Base-by-base conservation (phyloP, 345 rosid species). In the Toxicodendron radicans region DNA sequence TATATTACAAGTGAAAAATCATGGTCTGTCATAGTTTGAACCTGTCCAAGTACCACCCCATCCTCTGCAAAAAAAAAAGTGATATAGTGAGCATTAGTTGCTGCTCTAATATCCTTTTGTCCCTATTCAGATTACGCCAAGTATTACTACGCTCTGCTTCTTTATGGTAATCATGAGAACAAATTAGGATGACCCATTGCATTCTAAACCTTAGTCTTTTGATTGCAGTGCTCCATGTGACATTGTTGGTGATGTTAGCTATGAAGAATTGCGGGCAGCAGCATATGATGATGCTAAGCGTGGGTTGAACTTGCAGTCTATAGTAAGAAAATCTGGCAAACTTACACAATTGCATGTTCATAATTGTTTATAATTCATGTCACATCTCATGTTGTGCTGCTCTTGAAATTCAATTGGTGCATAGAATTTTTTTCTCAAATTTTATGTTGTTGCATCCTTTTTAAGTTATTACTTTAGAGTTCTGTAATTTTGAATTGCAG, bases 231-330 rank as follows among this genome's bases (percentile, higher is more conserved):
- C 73, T 72, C 89, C 90, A 13, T 92, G 97, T 77, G 98, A 95
- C 58, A 77, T 95, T 53, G 62, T 62, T 45, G 96, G 94, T 20
- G 98, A 91, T 81, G 73, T 88, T 75, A 89, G 93, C 85, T 86
- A 75, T 68, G 99, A 93, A 83, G 99, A 95, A 86, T 73, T 93
- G 83, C 85, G 88, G 62, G 90, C 91, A 12, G 82, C 81, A 59
- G 93, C 98, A 43, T 95, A 91, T 72, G 97, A 91, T 72, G 98
- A 90, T 70, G 89, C 90, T 57, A 89, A 86, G 81, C 78, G 67
- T 21, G 98, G 98, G 35, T 58, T 87, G 75, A 85, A 83, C 84
- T 77, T 95, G 83, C 97, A 87, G 60, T 88, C 93, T 68, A 91
- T 95, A 72, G 99, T 95, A 81, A 91, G 98, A 58, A 66, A 33